Base-by-base conservation (phyloP, 2,329 filamentous ascomycete species). In the Fusarium poae region DNA sequence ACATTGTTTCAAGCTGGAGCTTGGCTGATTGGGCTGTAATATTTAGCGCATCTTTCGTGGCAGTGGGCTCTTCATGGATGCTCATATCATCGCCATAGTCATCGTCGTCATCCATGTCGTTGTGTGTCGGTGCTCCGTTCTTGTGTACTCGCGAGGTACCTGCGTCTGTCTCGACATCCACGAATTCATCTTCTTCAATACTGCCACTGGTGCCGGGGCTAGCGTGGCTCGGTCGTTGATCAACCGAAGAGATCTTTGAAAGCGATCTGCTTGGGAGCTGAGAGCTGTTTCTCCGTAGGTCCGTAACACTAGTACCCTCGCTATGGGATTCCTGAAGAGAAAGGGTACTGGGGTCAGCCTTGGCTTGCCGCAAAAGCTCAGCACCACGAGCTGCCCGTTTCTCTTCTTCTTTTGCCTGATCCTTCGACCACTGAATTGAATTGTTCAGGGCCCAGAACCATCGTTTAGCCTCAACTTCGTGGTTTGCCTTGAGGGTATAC, bases 381-480 rank as follows among this genome's bases (percentile, higher is more conserved):
- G 90, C 91, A 73, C 91, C 92, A 58, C 89, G 89, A 10, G 89
- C 89, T 34, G 89, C 89, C 64, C 94, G 89, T 70, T 86, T 89
- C 76, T 95, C 91, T 74, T 97, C 95, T 78, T 97, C 93, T 72
- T 92, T 94, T 10, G 93, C 94, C 80, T 98, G 96, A 75, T 99
- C 96, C 79, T 99, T 99, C 67, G 93, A 91, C 92, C 93, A 98
- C 77, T 98, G 96, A 50, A 99, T 99, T 8, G 96, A 95, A 78
- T 99, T 99, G 82, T 99, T 99, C 67, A 99, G 84, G 1, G 96
- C 93, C 96, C 96, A 99, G 80, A 97, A 99, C 96, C 96, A 99
- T 57, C 96, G 89, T 81, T 99, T 99, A 8, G 96, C 95, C 79
- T 99, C 96, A 29, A 98, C 95, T 76, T 97, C 92, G 79, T 99